Conservation (phyloP, 768 basidiomycete species). For the Pholiota conissans region DNA sequence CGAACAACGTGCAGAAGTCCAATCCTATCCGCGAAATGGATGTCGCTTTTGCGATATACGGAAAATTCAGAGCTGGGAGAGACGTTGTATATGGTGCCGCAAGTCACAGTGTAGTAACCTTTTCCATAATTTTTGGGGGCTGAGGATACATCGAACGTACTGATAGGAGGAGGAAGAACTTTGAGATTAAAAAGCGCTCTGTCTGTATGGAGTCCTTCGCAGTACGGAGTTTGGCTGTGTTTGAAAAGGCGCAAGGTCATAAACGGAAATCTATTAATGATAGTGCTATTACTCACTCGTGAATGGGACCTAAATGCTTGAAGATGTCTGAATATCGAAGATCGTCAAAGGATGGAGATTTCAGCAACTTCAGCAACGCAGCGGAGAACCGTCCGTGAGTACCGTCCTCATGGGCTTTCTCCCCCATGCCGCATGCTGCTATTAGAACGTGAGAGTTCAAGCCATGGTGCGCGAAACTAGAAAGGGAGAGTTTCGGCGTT, state of each 20-base stretch:
- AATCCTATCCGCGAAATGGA: not conserved
- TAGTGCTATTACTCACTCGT: not conserved
- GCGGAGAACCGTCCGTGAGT: slow-evolving; percentile 7
- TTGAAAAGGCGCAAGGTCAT: too few relatives aligned
- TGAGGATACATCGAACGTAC: not conserved
- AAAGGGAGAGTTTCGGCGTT: not conserved
- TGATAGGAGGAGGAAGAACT: not conserved
- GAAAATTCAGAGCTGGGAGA: not conserved
- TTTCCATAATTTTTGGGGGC: not conserved
- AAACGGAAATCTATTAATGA: too few relatives aligned
- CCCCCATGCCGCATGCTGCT: slow-evolving; percentile 6
- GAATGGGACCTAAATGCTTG: not conserved
- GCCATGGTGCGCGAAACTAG: not conserved
- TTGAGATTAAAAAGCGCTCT: not conserved
- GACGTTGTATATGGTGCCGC: not conserved
- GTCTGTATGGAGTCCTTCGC: not conserved
- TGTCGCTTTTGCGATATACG: not conserved
- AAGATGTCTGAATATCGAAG: slow-evolving; percentile 11
- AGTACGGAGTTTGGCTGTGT: not conserved
- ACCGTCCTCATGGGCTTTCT: slow-evolving; percentile 3
- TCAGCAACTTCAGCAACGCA: slow-evolving; percentile 8
- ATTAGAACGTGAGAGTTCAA: slow-evolving; percentile 12
- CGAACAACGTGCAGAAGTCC: not conserved
- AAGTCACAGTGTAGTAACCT: not conserved
- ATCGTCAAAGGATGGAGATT: not conserved